phyloP scores from a whole-genome alignment of 179 eudicot species.

The Dionaea muscipula region DNA sequence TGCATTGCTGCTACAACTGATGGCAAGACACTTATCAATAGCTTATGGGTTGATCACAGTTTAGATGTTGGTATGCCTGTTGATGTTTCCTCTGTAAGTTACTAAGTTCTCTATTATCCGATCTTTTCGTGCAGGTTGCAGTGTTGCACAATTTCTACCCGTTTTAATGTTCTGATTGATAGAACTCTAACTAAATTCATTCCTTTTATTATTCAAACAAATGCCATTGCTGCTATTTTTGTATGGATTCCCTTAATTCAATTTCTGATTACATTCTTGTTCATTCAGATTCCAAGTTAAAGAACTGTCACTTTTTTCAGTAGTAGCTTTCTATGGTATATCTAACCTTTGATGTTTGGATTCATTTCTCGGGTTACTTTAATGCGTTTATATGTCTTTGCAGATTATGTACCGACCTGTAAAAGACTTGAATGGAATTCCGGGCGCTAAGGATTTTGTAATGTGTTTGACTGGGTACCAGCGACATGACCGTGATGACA shows the following conservation, averaged over 20 bases:
- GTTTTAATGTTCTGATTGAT: background rate
- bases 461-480: slow-evolving; percentile 86
- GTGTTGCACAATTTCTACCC: background rate
- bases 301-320: no score
- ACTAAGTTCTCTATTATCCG: slow-evolving; percentile 23
- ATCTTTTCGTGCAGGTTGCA: background rate
- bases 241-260: no score
- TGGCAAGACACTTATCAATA: slow-evolving; percentile 49
- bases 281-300: no score
- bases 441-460: slow-evolving; percentile 53
- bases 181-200: no score
- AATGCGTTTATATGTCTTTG: background rate
- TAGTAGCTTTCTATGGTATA: no score
- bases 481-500: slow-evolving; percentile 55
- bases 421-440: slow-evolving; percentile 61
- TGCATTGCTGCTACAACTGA: slow-evolving; percentile 65
- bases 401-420: slow-evolving; percentile 73
- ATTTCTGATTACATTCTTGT: no score
- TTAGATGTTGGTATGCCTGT: slow-evolving; percentile 37
- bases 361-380: background rate
- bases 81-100: slow-evolving; percentile 43
- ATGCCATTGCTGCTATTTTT: no score
- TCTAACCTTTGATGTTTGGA: background rate
- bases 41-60: slow-evolving; percentile 65
- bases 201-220: no score